Base-by-base conservation (phyloP, 768 basidiomycete genomes). In the Termitomyces heimii region DNA sequence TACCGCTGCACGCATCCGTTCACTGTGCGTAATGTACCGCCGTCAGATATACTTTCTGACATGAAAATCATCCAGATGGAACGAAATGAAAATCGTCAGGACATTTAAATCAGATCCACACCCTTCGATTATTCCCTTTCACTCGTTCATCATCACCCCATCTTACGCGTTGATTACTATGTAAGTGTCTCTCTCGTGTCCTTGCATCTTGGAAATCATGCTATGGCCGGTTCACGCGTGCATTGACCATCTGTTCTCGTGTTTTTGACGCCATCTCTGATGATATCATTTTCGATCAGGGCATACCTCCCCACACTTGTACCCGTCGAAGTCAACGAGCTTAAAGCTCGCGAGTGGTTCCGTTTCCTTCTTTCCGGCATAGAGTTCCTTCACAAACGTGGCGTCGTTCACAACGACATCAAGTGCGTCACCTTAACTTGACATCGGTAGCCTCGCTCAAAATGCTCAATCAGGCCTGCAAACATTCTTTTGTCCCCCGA, bases 11-110 rank as follows among this genome's bases (percentile, higher is more conserved):
- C 83, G 96, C 53, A 90, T 99, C 56, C 78, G 86, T 66, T 94
- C 94, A 45, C 76, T 98, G 83, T 97, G 66, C 60, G 86, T 76
- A 1, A 26, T 49, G 26, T 51, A 20, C 26, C 56, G 54, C 44
- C 34, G 13, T 29, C 16, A n/a, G 16, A 18, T 31, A 28, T 14
- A 44, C 31, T 58, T 39, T 4, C 39, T 63, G 44, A 63, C 42
- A 28, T 24, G 16, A 24, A 26, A 20, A 59, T n/a, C 7, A 14
- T 58, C 18, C 24, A 93, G 91, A 75, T 94, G 94, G 94, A 95
- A 94, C 67, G 94, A 98, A 76, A 95, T 95, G 94, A 96, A 96
- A 80, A 89, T 95, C 64, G 85, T 98, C 58, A 81, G 90, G 63
- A 77, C 85, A 12, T 84, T 98, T 70, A 89, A 89, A 74, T 73